Base-by-base conservation (phyloP, 495 filamentous ascomycete species). In the Penicillium cinerascens region DNA sequence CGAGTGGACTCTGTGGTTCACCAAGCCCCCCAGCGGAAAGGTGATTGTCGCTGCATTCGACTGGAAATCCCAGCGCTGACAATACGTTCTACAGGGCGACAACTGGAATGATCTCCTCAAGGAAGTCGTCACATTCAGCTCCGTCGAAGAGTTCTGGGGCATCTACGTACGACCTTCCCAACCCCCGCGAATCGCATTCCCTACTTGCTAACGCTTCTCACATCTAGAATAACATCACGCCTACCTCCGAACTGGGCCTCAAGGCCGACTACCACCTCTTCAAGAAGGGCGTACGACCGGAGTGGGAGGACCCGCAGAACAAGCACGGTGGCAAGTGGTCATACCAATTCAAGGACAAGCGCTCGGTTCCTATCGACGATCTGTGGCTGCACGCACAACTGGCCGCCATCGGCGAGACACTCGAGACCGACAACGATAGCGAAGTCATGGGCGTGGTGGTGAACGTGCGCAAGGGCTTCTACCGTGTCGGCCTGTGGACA, bases 241-340 rank as follows among this genome's bases (percentile, higher is more conserved):
- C 92, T 15, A 90, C 91, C 51, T 97, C 95, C 54, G 92, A 97
- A 56, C 83, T 99, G 23, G 87, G 91, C 39, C 83, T 95, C 56
- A 99, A 97, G 77, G 95, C 92, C 64, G 93, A 99, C 73, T 99
- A 99, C 77, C 93, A 99, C 69, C 87, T 99, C 22, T 99, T 99
- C 86, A 99, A 99, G 75, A 85, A 87, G 65, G 91, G 91, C 54
- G 86, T 97, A 49, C 90, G 95, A 17, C 93, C 93, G 1, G 93
- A 99, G 74, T 99, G 93, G 93, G 93, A 99, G 71, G 93, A 97
- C 67, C 72, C 80, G 16, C 91, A 97, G 74, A 98, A 98, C 77
- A 98, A 97, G 83, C 91, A 96, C 67, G 93, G 93, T 57, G 93
- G 93, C 70, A 96, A 96, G 76, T 98, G 93, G 93, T 88, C 92